A percentile compares a stretch with the other conserved stretches of the same genome.
Conservation (phyloP, 1,284 basidiomycete genomes). For the Puccinia horiana region DNA sequence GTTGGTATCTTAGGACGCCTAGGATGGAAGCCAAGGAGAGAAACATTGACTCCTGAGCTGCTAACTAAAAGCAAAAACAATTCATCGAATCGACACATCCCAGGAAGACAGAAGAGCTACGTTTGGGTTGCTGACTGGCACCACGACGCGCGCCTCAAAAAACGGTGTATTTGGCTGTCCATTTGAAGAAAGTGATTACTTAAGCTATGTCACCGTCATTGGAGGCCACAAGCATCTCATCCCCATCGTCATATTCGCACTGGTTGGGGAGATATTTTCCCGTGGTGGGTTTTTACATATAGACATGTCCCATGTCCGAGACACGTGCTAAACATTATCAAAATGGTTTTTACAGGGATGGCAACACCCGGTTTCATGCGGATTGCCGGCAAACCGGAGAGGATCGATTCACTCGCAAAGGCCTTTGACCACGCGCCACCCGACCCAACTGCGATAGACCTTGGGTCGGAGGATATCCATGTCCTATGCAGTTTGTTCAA, state of each 20-base stretch:
- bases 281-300: conserved; percentile 53
- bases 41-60: background rate
- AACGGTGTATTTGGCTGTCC: conserved; percentile 8
- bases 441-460: conserved; percentile 59
- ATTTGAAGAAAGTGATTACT: conserved; percentile 7
- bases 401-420: conserved; percentile 56
- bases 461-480: conserved; percentile 65
- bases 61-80: background rate
- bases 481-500: conserved; percentile 68
- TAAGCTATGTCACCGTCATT: conserved; percentile 55
- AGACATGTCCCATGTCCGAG: background rate
- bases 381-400: conserved; percentile 56
- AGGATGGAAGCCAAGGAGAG: conserved; percentile 11
- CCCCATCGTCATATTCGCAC: conserved; percentile 57
- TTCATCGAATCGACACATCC: background rate
- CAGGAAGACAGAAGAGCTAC: background rate
- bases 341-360: conserved; percentile 53
- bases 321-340: background rate
- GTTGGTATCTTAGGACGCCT: conserved; percentile 10
- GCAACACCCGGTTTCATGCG: conserved; percentile 58
- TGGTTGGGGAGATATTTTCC: conserved; percentile 59
- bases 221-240: conserved; percentile 58
- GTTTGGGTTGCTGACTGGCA: background rate
- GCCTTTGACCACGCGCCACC: conserved; percentile 57
- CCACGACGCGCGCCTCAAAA: background rate